Evolutionary conservation across 495 filamentous ascomycete genomes (phyloP).

Genomic region (Penicillium coprophilum): DNA sequence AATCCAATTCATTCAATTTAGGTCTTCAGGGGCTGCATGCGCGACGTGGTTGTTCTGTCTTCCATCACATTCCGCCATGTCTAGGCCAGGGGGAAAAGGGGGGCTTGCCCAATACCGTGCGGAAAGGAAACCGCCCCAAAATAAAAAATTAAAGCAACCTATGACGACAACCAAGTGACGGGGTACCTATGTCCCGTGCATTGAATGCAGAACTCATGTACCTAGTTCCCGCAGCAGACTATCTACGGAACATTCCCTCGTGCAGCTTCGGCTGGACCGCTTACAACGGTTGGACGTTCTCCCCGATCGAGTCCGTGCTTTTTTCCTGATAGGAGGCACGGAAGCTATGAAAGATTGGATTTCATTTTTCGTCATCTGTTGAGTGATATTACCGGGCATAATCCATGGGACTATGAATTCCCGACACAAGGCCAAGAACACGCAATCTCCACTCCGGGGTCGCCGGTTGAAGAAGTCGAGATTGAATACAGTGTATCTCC

Average conservation of each 20-base stretch:
- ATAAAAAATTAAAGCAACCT: background rate
- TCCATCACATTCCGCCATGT: constrained; percentile 16
- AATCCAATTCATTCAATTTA: constrained; percentile 3
- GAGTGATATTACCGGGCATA: background rate
- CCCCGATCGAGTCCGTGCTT: constrained; percentile 16
- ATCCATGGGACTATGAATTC: background rate
- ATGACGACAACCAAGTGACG: constrained; percentile 2
- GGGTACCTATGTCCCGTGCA: background rate
- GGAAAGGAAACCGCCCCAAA: constrained; percentile 2
- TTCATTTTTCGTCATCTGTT: background rate
- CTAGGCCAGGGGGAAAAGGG: constrained; percentile 15
- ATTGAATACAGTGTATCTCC: constrained; percentile 9
- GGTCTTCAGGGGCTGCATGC: constrained; percentile 19
- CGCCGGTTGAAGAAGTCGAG: constrained; percentile 12
- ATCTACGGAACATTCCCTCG: background rate
- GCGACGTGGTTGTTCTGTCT: constrained; percentile 30
- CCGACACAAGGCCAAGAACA: constrained; percentile 7
- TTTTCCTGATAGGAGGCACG: background rate
- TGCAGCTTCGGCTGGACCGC: background rate
- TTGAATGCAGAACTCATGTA: background rate
- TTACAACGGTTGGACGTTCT: background rate
- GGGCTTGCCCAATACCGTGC: constrained; percentile 14
- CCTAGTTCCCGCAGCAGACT: background rate
- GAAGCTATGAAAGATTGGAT: background rate
- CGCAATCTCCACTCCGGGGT: constrained; percentile 18